Base-by-base conservation (phyloP, 225 moss, liverwort and hornwort species). In the Rhytidiadelphus loreus region DNA sequence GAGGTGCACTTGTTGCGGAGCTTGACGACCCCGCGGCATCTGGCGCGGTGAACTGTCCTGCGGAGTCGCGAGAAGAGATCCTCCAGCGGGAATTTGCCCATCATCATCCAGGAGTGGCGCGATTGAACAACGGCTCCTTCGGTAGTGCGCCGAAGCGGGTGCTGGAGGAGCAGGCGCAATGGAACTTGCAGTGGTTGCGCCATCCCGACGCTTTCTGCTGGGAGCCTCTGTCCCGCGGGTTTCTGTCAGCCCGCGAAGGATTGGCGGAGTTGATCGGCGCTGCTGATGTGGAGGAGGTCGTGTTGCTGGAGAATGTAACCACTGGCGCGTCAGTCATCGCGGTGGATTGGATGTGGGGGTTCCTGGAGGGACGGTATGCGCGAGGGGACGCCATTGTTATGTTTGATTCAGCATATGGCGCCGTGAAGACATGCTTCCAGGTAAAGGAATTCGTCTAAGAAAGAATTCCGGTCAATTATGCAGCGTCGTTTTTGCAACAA, bases 71-170 rank as follows among this genome's bases (percentile, higher is more conserved):
- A 52, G 86, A 70, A 81, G 83, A 9, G 37, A 66, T 86, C 32
- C 11, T 93, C 15, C 77, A 91, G 59, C 90, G 92, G 35, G 95
- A 98, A 81, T 98, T 98, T 64, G 90, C 92, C 79, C 97, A 97
- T 85, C 98, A 98, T 77, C 89, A 83, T 61, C 91, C 93, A 39
- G 95, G 96, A 43, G 91, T 98, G 50, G 95, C 94, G 43, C 92
- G 97, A 55, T 43, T 98, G 71, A 98, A 98, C 89, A 92, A 98
- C 29, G 98, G 97, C 26, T 95, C 95, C 64, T 98, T 97, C 59
- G 97, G 98, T 2, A 94, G 96, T 82, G 94, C 90, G 77, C 98
- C 96, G 20, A 84, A 87, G 55, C 74, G 86, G 18, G 97, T 97
- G 88, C 92, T 93, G 77, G 93, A 91, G 48, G 94, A 87, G 52